phyloP scores from a whole-genome alignment of 352 stramenopile genomes.

The Peronosclerospora sorghi region DNA sequence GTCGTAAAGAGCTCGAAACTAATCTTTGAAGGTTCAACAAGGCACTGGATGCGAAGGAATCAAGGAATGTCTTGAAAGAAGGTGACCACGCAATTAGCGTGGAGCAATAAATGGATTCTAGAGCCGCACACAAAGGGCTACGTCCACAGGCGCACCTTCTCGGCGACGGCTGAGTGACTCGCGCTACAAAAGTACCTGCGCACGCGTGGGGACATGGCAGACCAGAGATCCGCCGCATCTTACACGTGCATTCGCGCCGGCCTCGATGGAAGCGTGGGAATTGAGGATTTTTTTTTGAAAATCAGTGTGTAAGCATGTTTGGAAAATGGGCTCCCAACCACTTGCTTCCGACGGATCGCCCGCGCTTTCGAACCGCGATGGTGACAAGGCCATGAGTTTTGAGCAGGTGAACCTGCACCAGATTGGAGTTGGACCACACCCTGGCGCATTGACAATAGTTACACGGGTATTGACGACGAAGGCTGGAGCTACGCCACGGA shows the following conservation, averaged over 20 bases:
- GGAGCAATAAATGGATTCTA: neutral
- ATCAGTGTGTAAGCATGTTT: conserved; percentile 82
- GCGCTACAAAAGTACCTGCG: conserved; percentile 61
- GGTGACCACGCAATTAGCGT: neutral
- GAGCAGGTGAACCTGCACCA: conserved; percentile 51
- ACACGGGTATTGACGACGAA: conserved; percentile 80
- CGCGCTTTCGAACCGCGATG: conserved; percentile 68
- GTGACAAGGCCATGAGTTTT: conserved; percentile 61
- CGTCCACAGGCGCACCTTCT: conserved; percentile 7
- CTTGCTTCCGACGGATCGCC: conserved; percentile 65
- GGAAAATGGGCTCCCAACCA: too few species aligned
- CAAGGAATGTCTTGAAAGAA: conserved; percentile 3
- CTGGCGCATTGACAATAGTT: conserved; percentile 82
- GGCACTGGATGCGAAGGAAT: too few species aligned
- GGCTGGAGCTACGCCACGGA: conserved; percentile 79
- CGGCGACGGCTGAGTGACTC: conserved; percentile 23
- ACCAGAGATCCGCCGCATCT: too few species aligned
- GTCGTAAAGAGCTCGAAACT: conserved; percentile 47
- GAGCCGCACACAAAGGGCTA: conserved; percentile 8
- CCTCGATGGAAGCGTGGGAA: conserved; percentile 54
- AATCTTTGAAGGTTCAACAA: conserved; percentile 43
- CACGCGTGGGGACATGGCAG: too few species aligned
- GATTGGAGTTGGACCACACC: conserved; percentile 80
- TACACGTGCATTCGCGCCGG: too few species aligned
- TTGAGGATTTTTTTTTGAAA: conserved; percentile 86